phyloP scores from a whole-genome alignment of 495 filamentous ascomycete genomes.

The Penicillium dipodomyicola region DNA sequence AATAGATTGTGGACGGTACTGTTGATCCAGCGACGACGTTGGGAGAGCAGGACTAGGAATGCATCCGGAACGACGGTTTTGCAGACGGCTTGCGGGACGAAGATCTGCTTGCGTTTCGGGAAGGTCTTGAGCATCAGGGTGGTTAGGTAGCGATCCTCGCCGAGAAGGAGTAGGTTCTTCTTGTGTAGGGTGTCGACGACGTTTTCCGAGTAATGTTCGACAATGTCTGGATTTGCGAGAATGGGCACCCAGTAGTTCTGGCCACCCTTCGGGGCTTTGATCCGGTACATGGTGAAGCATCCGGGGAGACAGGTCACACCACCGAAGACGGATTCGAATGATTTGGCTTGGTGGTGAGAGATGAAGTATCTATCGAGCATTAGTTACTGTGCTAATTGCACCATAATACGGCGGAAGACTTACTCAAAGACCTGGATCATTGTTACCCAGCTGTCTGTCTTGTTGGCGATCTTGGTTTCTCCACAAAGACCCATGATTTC shows the following conservation, averaged over 20 bases:
- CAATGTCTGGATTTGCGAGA: slow-evolving; percentile 95
- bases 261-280: slow-evolving; percentile 97
- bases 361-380: slow-evolving; percentile 71
- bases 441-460: slow-evolving; percentile 87
- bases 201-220: slow-evolving; percentile 99
- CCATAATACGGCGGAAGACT: slow-evolving; percentile 10
- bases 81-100: slow-evolving; percentile 97
- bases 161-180: slow-evolving; percentile 94
- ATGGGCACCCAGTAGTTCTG: slow-evolving; percentile 99
- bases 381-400: slow-evolving; percentile 14
- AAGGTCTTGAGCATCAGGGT: slow-evolving; percentile 99
- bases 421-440: slow-evolving; percentile 99
- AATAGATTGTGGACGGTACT: slow-evolving; percentile 98
- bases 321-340: slow-evolving; percentile 97
- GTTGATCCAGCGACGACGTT: slow-evolving; percentile 98
- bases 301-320: slow-evolving; percentile 99
- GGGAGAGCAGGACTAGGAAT: slow-evolving; percentile 89
- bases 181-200: slow-evolving; percentile 98
- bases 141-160: slow-evolving; percentile 94
- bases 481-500: slow-evolving; percentile 99
- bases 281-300: slow-evolving; percentile 99
- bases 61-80: slow-evolving; percentile 95
- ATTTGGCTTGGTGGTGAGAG: slow-evolving; percentile 93
- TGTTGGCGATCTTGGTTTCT: slow-evolving; percentile 99
- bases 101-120: slow-evolving; percentile 98